A percentile compares a stretch with the other conserved stretches of the same genome.
Evolutionary conservation across 768 basidiomycete genomes (phyloP).

Genomic region (Lyophyllum atratum): DNA sequence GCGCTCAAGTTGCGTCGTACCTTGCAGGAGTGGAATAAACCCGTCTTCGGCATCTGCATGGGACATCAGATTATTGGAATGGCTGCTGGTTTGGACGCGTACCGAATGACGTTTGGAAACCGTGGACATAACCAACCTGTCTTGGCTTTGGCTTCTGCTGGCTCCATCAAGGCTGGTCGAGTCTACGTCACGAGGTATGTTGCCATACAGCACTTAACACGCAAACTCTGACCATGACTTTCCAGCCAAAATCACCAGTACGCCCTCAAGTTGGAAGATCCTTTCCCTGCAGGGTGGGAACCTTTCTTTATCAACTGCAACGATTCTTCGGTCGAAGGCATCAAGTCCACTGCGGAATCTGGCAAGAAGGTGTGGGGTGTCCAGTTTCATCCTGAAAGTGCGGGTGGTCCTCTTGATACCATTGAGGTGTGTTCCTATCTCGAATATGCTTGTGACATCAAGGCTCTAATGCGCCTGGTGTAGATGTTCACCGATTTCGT

Average conservation of each 20-base stretch:
- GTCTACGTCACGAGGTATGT: conserved; percentile 93
- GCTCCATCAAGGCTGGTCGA: conserved; percentile 92
- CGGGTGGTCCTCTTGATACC: conserved; percentile 97
- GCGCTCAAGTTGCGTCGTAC: conserved; percentile 80
- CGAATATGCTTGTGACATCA: background rate
- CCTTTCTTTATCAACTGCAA: conserved; percentile 99
- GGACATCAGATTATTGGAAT: conserved; percentile 98
- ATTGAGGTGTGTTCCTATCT: conserved; percentile 69
- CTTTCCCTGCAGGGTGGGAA: conserved; percentile 97
- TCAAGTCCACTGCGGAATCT: conserved; percentile 89
- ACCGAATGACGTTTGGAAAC: conserved; percentile 99
- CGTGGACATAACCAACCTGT: conserved; percentile 99
- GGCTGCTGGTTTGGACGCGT: conserved; percentile 94
- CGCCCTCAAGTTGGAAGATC: conserved; percentile 90
- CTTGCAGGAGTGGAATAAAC: conserved; percentile 86
- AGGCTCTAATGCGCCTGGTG: background rate
- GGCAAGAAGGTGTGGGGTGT: conserved; percentile 97
- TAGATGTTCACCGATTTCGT: conserved; percentile 97
- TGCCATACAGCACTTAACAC: background rate
- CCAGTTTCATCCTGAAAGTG: conserved; percentile 99
- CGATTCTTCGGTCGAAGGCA: conserved; percentile 97
- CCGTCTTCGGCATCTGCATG: conserved; percentile 99
- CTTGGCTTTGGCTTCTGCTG: conserved; percentile 88
- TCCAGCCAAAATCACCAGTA: conserved; percentile 96
- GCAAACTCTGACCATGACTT: conserved; percentile 5